phyloP scores from a whole-genome alignment of 257 asterid species.

The Mitragyna speciosa region DNA sequence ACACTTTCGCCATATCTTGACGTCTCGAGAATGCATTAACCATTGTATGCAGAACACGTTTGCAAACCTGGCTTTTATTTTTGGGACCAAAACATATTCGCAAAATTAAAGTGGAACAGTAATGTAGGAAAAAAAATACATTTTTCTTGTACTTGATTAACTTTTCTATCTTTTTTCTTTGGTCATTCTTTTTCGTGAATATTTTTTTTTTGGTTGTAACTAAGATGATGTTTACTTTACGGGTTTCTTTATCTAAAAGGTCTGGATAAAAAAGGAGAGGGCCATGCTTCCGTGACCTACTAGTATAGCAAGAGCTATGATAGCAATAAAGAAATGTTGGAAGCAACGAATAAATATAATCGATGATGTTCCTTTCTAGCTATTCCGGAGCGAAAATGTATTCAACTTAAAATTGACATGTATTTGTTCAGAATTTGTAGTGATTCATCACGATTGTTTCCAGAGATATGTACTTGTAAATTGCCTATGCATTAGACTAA shows the following conservation, averaged over 20 bases:
- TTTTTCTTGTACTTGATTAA: background rate
- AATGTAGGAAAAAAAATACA: background rate
- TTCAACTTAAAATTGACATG: background rate
- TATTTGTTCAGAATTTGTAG: too few relatives aligned
- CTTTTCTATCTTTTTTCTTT: background rate
- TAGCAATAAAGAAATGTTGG: background rate
- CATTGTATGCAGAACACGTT: background rate
- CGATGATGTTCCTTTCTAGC: too few relatives aligned
- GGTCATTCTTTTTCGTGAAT: conserved; percentile 1
- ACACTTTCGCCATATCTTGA: background rate
- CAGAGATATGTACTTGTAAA: background rate
- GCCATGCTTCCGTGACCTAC: conserved; percentile 41
- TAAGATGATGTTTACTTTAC: conserved; percentile 11
- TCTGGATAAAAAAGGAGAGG: conserved; percentile 41
- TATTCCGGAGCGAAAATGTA: too few relatives aligned
- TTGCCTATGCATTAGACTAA: background rate
- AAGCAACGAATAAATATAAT: background rate
- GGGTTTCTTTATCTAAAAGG: conserved; percentile 35
- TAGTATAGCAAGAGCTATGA: conserved; percentile 43
- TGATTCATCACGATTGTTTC: background rate
- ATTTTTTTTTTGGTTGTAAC: background rate
- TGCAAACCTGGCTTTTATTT: background rate
- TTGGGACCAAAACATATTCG: background rate
- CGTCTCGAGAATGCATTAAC: background rate
- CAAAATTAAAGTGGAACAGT: background rate